Percentiles rank a stretch among this genome's conserved stretches.
These are phyloP conservation scores for Lipomyces kockii DNA, from an alignment of 805 yeast species.

Conservation along the genomic window DNA sequence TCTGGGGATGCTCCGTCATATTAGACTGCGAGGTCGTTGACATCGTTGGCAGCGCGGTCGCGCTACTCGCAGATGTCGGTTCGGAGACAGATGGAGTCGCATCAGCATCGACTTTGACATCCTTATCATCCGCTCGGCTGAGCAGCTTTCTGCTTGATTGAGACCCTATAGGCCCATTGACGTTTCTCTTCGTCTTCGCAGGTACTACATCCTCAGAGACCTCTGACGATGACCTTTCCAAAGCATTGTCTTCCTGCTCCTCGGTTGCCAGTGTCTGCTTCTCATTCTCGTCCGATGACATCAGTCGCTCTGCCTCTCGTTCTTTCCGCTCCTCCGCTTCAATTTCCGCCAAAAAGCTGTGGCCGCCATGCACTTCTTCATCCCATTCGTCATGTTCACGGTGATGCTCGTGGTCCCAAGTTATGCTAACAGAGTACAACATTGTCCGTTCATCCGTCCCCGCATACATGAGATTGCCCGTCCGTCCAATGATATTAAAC, in stretches of 20 bases:
- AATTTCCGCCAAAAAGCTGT: background rate
- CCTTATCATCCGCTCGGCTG: too few relatives aligned
- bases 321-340: background rate
- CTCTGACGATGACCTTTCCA: too few relatives aligned
- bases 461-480: slow-evolving; percentile 20
- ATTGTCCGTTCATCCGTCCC: slow-evolving; percentile 21
- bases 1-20: slow-evolving; percentile 1
- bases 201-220: background rate
- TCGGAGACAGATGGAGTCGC: background rate
- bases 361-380: slow-evolving; percentile 24
- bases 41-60: background rate
- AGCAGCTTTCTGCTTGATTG: too few relatives aligned
- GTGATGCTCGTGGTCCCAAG: slow-evolving; percentile 20
- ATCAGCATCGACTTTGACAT: too few relatives aligned
- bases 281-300: background rate
- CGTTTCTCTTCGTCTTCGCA: background rate
- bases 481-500: slow-evolving; percentile 29
- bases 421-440: slow-evolving; percentile 27
- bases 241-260: background rate
- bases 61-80: background rate
- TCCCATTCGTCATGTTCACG: slow-evolving; percentile 23
- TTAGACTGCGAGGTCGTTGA: background rate
- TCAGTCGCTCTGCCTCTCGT: background rate
- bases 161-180: background rate
- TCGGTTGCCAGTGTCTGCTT: too few relatives aligned